These are phyloP conservation scores for Paecilomyces dactylethromorphus DNA, from an alignment of 2,329 filamentous ascomycete genomes.

Conservation along the genomic window DNA sequence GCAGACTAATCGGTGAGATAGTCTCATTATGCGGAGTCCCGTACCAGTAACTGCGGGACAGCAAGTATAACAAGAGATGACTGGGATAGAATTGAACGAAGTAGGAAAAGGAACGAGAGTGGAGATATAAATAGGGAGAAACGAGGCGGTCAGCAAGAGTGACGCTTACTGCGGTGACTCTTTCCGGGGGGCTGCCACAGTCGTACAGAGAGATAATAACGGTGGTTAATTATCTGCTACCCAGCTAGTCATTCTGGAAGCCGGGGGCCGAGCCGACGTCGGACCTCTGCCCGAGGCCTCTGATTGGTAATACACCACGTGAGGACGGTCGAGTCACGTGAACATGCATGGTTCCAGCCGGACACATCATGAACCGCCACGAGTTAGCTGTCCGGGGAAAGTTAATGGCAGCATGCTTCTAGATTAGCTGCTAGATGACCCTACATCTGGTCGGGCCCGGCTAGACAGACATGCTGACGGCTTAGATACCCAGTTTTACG, in stretches of 20 bases:
- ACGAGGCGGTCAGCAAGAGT: neutral
- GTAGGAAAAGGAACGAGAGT: conserved; percentile 5
- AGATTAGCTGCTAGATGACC: neutral
- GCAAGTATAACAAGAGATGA: neutral
- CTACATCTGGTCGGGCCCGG: neutral
- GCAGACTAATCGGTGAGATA: conserved; percentile 29
- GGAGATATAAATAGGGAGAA: conserved; percentile 1
- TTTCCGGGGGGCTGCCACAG: neutral
- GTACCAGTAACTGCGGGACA: conserved; percentile 2
- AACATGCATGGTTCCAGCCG: neutral
- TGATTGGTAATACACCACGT: conserved; percentile 1
- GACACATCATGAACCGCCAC: neutral
- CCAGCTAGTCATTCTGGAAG: neutral
- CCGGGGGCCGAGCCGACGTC: neutral
- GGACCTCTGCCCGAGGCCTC: neutral
- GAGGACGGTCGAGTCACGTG: neutral
- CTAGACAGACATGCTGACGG: neutral
- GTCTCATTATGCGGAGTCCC: conserved; percentile 20
- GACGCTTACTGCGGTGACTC: neutral
- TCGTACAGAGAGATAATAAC: neutral
- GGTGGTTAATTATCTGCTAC: neutral
- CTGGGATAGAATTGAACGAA: conserved; percentile 1
- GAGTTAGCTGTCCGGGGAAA: neutral
- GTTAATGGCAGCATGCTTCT: neutral
- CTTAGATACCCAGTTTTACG: neutral